Conservation (phyloP, 2,329 filamentous ascomycete genomes). For the Cladosporium austrohemisphaericum region DNA sequence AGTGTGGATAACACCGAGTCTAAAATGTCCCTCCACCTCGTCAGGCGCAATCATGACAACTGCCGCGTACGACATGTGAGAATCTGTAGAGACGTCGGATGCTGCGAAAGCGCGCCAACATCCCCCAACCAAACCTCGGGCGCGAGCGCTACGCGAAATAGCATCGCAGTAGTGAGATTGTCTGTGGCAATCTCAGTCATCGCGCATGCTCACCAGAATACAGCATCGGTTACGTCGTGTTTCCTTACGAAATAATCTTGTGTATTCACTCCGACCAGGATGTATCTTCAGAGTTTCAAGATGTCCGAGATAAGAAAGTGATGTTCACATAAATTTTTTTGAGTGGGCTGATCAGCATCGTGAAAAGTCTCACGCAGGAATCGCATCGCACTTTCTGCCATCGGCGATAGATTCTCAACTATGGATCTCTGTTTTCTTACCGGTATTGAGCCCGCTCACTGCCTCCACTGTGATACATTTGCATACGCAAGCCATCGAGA, state of each 20-base stretch:
- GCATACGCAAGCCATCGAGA: slow-evolving; percentile 12
- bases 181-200: slow-evolving; percentile 4
- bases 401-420: slow-evolving; percentile 10
- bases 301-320: no score
- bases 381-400: not conserved
- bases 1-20: slow-evolving; percentile 14
- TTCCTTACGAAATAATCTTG: no score
- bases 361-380: no score
- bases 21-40: slow-evolving; percentile 15
- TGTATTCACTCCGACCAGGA: no score
- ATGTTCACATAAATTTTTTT: no score
- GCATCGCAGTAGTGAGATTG: not conserved
- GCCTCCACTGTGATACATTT: not conserved
- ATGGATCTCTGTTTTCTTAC: slow-evolving; percentile 3
- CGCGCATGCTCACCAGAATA: no score
- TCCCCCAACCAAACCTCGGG: slow-evolving; percentile 12
- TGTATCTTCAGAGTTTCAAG: no score
- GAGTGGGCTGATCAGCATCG: no score
- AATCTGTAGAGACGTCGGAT: not conserved
- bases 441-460: not conserved
- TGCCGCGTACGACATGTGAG: not conserved
- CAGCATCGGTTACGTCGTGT: no score
- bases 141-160: slow-evolving; percentile 10
- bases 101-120: slow-evolving; percentile 5
- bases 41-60: not conserved